These are phyloP conservation scores for Fusarium succisae DNA, from an alignment of 2,329 filamentous ascomycete species.

Conservation along the genomic window DNA sequence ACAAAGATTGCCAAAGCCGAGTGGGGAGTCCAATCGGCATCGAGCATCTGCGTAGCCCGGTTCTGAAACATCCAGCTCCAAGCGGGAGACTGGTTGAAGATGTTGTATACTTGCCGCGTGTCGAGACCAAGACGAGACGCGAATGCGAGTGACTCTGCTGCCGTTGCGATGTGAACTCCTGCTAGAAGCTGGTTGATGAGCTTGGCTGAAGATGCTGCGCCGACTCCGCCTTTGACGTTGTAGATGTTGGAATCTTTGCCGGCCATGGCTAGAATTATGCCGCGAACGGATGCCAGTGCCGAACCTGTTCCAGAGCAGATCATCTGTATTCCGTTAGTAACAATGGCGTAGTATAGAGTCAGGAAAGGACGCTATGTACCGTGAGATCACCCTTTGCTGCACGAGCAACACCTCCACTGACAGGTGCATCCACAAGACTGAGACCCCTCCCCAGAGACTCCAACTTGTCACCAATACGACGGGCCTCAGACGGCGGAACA, in stretches of 20 bases:
- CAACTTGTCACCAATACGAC: fast-evolving
- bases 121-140: not conserved
- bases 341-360: fast-evolving
- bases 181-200: not conserved
- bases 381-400: not conserved
- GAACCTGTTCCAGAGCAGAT: not conserved
- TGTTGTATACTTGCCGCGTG: not conserved
- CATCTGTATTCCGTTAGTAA: not conserved
- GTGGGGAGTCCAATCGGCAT: not conserved
- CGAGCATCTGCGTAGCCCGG: not conserved
- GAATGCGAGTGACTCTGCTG: not conserved
- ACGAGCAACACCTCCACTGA: not conserved
- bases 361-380: fast-evolving
- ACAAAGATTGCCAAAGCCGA: not conserved
- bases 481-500: not conserved
- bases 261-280: not conserved
- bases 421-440: not conserved
- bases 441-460: not conserved
- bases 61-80: not conserved
- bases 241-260: not conserved
- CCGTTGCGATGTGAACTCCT: not conserved
- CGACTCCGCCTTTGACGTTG: not conserved
- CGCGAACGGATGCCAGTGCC: not conserved
- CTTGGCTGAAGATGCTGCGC: not conserved
- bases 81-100: not conserved